Conservation (phyloP, 495 filamentous ascomycete genomes). For the Xylaria castorea region DNA sequence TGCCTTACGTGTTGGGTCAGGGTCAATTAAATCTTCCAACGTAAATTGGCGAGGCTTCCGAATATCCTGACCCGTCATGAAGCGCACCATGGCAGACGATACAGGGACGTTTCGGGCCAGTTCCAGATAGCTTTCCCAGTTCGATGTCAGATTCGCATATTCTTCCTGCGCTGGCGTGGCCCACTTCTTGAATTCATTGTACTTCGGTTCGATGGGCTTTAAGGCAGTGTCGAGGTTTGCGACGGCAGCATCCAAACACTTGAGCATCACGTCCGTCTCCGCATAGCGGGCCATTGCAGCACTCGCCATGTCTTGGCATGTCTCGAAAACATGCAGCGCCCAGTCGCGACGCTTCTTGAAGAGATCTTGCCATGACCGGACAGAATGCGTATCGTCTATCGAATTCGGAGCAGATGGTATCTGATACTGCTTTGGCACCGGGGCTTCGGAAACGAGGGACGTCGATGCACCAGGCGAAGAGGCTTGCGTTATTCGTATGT, state of each 20-base stretch:
- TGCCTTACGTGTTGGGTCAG: constrained; percentile 68
- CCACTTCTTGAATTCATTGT: constrained; percentile 75
- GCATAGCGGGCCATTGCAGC: constrained; percentile 56
- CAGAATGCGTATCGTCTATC: constrained; percentile 71
- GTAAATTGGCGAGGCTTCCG: constrained; percentile 54
- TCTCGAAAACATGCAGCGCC: constrained; percentile 71
- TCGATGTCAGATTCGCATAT: constrained; percentile 66
- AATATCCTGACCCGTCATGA: constrained; percentile 58
- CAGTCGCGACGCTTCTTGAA: constrained; percentile 76
- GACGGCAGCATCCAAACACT: constrained; percentile 76
- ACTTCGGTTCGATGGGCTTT: constrained; percentile 74
- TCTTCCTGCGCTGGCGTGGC: constrained; percentile 72
- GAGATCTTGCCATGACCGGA: constrained; percentile 82
- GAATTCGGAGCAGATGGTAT: constrained; percentile 72
- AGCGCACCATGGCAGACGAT: constrained; percentile 57
- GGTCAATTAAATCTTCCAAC: constrained; percentile 75
- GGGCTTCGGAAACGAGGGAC: constrained; percentile 55
- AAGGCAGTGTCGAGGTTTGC: constrained; percentile 82
- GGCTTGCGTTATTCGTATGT: constrained; percentile 68
- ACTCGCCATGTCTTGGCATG: constrained; percentile 65
- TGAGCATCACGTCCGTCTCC: constrained; percentile 74
- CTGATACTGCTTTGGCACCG: constrained; percentile 64
- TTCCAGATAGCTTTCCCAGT: constrained; percentile 72
- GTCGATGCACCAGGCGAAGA: constrained; percentile 47
- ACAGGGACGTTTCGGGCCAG: constrained; percentile 67